A percentile compares a stretch with the other conserved stretches of the same genome.
Conservation (phyloP, 768 basidiomycete genomes). For the Tulasnella sp. region DNA sequence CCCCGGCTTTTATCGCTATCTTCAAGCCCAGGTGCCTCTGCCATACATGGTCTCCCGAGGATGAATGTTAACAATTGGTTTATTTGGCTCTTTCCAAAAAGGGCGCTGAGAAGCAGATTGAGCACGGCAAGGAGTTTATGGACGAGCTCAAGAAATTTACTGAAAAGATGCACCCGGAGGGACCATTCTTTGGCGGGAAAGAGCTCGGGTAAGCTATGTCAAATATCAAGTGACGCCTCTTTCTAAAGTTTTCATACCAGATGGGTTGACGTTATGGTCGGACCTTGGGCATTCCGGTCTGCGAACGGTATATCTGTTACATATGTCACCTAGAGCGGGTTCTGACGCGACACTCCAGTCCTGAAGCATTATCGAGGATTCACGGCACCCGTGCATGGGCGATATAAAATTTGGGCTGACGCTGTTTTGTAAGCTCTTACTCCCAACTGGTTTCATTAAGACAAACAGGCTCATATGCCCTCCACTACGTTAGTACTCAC, state of each 20-base stretch:
- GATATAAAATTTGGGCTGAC: constrained; percentile 43
- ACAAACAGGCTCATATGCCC: neutral
- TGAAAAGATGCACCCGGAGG: constrained; percentile 36
- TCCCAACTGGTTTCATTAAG: neutral
- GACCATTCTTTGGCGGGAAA: constrained; percentile 2
- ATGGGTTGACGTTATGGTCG: constrained; percentile 57
- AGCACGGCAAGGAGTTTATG: constrained; percentile 43
- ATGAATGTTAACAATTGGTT: too few relatives aligned
- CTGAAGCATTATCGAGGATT: constrained; percentile 61
- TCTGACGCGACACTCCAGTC: constrained; percentile 25
- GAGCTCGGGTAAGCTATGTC: constrained; percentile 3
- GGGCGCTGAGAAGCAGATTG: constrained; percentile 39
- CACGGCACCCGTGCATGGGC: constrained; percentile 33
- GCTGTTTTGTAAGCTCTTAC: constrained; percentile 34
- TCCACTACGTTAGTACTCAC: constrained; percentile 28
- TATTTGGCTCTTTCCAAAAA: constrained; percentile 42
- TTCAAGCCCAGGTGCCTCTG: constrained; percentile 47
- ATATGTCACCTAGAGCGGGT: neutral
- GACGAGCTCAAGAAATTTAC: constrained; percentile 43
- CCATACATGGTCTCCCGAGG: too few relatives aligned
- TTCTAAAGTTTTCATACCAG: constrained; percentile 24
- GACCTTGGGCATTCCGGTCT: constrained; percentile 45
- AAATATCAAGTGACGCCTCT: neutral
- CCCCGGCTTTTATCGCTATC: constrained; percentile 62
- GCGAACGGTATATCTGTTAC: neutral